Evolutionary conservation across 176 grass and related monocot genomes (phyloP).

Genomic region (Saccharum officinarum): DNA sequence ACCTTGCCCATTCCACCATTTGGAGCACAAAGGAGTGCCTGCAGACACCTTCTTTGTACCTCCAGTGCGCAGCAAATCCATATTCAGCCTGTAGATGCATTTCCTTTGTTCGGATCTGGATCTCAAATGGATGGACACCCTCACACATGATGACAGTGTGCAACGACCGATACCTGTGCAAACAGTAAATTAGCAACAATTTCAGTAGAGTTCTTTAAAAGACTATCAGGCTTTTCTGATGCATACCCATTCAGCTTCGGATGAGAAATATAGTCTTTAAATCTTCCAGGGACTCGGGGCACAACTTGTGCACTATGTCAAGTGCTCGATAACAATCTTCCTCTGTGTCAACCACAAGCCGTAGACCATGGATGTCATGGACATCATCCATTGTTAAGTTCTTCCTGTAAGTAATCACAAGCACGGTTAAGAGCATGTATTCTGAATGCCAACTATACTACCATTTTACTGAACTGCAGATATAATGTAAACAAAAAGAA

Average conservation of each 20-base stretch:
- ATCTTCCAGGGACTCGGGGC: constrained; percentile 64
- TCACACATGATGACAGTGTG: constrained; percentile 72
- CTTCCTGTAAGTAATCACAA: constrained; percentile 56
- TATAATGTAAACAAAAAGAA: constrained; percentile 19
- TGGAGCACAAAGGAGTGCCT: constrained; percentile 73
- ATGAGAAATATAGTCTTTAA: constrained; percentile 82
- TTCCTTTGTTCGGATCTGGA: constrained; percentile 92
- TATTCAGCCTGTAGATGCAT: constrained; percentile 94
- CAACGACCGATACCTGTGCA: constrained; percentile 77
- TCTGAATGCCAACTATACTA: not conserved
- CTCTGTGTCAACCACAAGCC: constrained; percentile 83
- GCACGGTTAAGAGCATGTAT: constrained; percentile 1
- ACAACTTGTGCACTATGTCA: constrained; percentile 70
- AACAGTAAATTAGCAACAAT: constrained; percentile 25
- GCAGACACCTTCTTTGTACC: constrained; percentile 82
- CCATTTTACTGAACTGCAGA: constrained; percentile 16
- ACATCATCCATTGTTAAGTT: constrained; percentile 77
- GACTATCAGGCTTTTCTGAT: not conserved
- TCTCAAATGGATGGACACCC: constrained; percentile 65
- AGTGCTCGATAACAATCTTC: constrained; percentile 83
- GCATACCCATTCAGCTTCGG: constrained; percentile 89
- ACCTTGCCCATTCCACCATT: constrained; percentile 94
- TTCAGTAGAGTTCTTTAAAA: not conserved
- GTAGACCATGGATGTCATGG: constrained; percentile 90
- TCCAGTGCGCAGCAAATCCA: constrained; percentile 92